Conservation (phyloP, 495 filamentous ascomycete species). For the Tuber calosporum region DNA sequence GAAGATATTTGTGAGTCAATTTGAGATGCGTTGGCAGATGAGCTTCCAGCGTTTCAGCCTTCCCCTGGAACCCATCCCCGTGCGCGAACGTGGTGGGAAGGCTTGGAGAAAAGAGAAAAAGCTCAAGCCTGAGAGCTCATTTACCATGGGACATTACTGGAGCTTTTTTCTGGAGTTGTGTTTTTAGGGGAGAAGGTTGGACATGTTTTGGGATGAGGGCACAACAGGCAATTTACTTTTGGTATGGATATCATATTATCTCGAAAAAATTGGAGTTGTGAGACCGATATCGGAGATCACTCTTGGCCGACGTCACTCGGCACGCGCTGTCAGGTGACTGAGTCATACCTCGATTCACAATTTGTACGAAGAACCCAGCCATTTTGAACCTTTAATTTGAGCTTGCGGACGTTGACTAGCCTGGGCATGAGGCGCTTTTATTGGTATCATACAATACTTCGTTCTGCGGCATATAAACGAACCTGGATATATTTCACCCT, state of each 20-base stretch:
- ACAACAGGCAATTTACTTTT: background rate
- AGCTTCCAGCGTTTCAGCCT: slow-evolving; percentile 1
- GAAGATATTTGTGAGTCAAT: background rate
- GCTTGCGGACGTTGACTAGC: background rate
- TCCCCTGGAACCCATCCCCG: background rate
- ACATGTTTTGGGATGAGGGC: background rate
- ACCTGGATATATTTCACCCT: background rate
- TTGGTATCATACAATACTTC: background rate
- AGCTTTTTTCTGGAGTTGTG: background rate
- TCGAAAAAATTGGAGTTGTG: background rate
- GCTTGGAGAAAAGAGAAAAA: background rate
- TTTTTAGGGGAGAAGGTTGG: background rate
- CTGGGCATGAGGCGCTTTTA: background rate
- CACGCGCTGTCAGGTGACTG: background rate
- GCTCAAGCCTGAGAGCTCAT: background rate
- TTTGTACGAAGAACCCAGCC: background rate
- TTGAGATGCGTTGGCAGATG: slow-evolving; percentile 2
- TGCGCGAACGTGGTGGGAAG: background rate
- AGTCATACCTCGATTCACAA: background rate
- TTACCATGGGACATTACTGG: background rate
- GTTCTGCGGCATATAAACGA: background rate
- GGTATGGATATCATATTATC: too few relatives aligned
- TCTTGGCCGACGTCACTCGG: background rate
- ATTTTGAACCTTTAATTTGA: background rate
- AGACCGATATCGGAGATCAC: background rate